A percentile compares a stretch with the other conserved stretches of the same genome.
These are phyloP conservation scores for Fusarium sp. DNA, from an alignment of 2,329 filamentous ascomycete genomes.

Conservation along the genomic window DNA sequence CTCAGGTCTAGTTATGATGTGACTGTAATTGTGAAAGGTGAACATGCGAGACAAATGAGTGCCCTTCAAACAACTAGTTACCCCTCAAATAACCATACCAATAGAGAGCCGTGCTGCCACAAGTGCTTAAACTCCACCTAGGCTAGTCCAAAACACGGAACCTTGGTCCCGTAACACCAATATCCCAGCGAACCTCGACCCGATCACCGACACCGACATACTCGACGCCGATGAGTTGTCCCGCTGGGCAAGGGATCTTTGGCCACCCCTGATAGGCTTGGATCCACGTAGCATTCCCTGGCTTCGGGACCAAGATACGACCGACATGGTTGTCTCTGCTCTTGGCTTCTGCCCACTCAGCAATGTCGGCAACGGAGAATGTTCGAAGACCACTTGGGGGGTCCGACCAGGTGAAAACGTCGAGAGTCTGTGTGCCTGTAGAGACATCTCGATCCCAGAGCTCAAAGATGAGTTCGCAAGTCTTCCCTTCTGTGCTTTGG, in stretches of 20 bases:
- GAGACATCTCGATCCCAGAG: conserved; percentile 20
- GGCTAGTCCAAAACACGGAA: conserved; percentile 4
- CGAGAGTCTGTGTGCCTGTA: conserved; percentile 3
- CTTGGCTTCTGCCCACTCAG: background rate
- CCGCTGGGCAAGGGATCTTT: conserved; percentile 16
- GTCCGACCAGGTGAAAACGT: conserved; percentile 14
- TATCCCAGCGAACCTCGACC: conserved; percentile 21
- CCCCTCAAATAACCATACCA: background rate
- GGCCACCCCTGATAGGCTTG: conserved; percentile 4
- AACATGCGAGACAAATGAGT: background rate
- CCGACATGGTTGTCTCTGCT: conserved; percentile 14
- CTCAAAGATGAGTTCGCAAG: conserved; percentile 19
- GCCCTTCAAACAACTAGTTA: background rate
- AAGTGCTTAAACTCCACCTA: background rate
- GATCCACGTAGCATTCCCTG: conserved; percentile 2
- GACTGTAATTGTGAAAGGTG: background rate
- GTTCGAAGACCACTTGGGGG: background rate
- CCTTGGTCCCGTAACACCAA: conserved; percentile 16
- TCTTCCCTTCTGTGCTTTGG: conserved; percentile 1
- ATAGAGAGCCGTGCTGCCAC: background rate
- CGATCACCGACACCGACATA: conserved; percentile 9
- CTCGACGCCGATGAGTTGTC: conserved; percentile 12
- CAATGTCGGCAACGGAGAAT: background rate
- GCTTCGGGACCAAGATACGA: conserved; percentile 1
- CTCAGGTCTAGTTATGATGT: background rate